Base-by-base conservation (phyloP, 345 rosid species). In the Salix koriyanagi region DNA sequence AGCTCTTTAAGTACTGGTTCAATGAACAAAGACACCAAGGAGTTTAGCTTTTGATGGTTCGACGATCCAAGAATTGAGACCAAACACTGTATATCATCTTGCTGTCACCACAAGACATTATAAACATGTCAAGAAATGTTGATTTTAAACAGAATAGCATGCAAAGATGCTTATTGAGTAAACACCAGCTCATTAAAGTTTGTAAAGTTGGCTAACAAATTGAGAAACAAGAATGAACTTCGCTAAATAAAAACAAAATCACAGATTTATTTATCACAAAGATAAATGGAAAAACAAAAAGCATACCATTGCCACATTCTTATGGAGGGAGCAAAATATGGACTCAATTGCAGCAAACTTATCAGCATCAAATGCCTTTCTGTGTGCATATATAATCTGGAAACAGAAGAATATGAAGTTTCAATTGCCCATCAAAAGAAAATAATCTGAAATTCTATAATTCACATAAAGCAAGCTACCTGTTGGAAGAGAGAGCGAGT, bases 311-410 rank as follows among this genome's bases (percentile, higher is more conserved):
- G 76, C 67, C 66, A 42, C 41, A 64, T 71, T 71, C 76, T 81
- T 86, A 65, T 77, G 85, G 73, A 85, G 76, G 39, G 88, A 83
- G 83, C 61, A 67, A 79, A 91, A 83, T 36, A 85, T 83, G 70
- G 89, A 82, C 82, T 82, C 84, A 79, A 95, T 89, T 70, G 71
- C 83, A 74, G 78, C 84, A 81, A 90, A 93, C 19, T 69, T 85
- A 61, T 85, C 92, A 66, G 85, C 85, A 74, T 84, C 87, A 85
- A 86, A 95, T 54, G 91, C 86, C 78, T 88, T 89, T 72, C 82
- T 71, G 83, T 95, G 96, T 37, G 92, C 85, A 84, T 80, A 84
- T 66, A 95, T 80, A 26, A 95, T 90, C 98, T 95, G 87, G 74
- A 81, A 80, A 75, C n/a, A 73, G 76, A 56, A 72, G 23, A 75